These are phyloP conservation scores for Malus domestica DNA, from an alignment of 306 rosid genomes.

Conservation along the genomic window DNA sequence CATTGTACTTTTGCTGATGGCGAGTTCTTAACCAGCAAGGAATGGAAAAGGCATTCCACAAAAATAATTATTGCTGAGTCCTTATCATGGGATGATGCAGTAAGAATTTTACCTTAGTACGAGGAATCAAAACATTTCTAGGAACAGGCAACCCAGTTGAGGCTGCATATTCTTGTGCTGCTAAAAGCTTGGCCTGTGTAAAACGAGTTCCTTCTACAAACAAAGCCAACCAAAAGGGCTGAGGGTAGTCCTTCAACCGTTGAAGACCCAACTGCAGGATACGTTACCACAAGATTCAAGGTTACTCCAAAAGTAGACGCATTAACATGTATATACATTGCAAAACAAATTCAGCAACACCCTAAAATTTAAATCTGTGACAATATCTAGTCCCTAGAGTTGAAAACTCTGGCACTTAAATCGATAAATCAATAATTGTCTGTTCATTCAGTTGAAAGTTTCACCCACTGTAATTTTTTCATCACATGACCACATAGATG, in stretches of 20 bases:
- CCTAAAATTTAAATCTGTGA: not conserved
- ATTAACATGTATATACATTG: not conserved
- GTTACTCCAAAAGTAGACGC: slow-evolving; percentile 5
- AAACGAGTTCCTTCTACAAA: slow-evolving; percentile 97
- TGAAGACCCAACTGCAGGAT: slow-evolving; percentile 70
- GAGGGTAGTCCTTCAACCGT: slow-evolving; percentile 66
- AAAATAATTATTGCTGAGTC: not conserved
- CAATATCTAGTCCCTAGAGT: not conserved
- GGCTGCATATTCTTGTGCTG: slow-evolving; percentile 86
- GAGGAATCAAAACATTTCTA: slow-evolving; percentile 88
- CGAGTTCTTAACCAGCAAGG: not conserved
- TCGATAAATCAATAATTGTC: no score
- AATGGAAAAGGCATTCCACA: not conserved
- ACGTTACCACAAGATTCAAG: slow-evolving; percentile 21
- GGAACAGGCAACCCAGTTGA: slow-evolving; percentile 68
- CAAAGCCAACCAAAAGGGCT: slow-evolving; percentile 93
- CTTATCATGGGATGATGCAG: not conserved
- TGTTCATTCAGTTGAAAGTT: no score
- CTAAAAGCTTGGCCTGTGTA: slow-evolving; percentile 75
- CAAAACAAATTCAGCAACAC: not conserved
- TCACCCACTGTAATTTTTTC: no score
- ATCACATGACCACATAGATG: no score
- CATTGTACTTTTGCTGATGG: not conserved
- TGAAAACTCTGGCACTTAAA: no score
- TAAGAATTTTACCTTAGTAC: slow-evolving; percentile 63